Percentiles rank a stretch among this genome's conserved stretches.
phyloP scores from a whole-genome alignment of 306 rosid species.

The Cucurbita pepo region DNA sequence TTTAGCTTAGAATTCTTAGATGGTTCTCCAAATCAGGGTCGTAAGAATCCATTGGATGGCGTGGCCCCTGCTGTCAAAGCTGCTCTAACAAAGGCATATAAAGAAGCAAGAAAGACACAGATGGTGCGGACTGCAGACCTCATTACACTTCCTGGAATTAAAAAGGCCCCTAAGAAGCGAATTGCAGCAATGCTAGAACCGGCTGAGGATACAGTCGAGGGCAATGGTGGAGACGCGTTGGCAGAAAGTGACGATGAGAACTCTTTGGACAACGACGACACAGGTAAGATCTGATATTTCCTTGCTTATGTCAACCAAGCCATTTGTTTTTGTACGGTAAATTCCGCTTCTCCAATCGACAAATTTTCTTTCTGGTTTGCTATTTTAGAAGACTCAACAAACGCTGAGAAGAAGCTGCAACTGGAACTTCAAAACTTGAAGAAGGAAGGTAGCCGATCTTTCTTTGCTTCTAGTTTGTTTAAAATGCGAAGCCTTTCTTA shows the following conservation, averaged over 20 bases:
- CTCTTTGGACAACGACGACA: slow-evolving; percentile 44
- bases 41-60: slow-evolving; percentile 68
- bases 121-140: slow-evolving; percentile 68
- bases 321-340: not conserved
- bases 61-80: slow-evolving; percentile 57
- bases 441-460: slow-evolving; percentile 42
- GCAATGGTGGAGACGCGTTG: slow-evolving; percentile 29
- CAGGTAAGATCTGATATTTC: slow-evolving; percentile 22
- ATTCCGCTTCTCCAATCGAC: not conserved
- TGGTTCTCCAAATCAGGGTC: slow-evolving; percentile 40
- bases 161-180: slow-evolving; percentile 70
- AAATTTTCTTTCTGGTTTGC: slow-evolving; percentile 5
- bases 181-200: slow-evolving; percentile 86
- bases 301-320: not conserved
- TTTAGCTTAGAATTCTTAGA: not conserved
- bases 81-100: slow-evolving; percentile 81
- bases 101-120: slow-evolving; percentile 55
- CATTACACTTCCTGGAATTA: slow-evolving; percentile 52
- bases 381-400: slow-evolving; percentile 27
- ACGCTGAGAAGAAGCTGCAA: slow-evolving; percentile 78
- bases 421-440: slow-evolving; percentile 66
- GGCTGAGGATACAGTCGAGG: slow-evolving; percentile 37
- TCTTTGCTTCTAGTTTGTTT: not conserved
- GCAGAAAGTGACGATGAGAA: slow-evolving; percentile 64
- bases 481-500: not conserved